phyloP scores from a whole-genome alignment of 1,284 basidiomycete genomes.

The Hypsizygus ulmarius region DNA sequence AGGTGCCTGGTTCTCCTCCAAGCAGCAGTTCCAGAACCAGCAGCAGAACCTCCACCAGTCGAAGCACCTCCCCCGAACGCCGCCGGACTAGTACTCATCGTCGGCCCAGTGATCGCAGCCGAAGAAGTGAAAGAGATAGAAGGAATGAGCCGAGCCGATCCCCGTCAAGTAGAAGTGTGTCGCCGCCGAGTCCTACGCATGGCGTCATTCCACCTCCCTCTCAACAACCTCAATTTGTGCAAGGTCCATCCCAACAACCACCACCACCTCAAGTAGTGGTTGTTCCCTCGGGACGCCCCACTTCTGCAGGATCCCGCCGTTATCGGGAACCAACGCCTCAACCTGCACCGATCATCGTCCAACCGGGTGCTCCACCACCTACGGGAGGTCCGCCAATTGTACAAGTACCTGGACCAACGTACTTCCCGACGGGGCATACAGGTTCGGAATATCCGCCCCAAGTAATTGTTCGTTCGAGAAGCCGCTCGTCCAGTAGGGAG shows the following conservation, averaged over 20 bases:
- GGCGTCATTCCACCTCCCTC: neutral
- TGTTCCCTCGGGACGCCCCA: constrained; percentile 1
- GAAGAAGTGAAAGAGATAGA: neutral
- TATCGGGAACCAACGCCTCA: neutral
- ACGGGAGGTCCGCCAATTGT: neutral
- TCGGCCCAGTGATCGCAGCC: neutral
- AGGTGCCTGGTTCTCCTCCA: constrained; percentile 6
- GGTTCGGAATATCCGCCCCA: neutral
- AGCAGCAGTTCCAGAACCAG: constrained; percentile 14
- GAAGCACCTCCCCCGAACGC: neutral
- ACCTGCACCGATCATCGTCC: constrained; percentile 16
- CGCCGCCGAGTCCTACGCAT: neutral
- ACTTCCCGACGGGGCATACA: neutral
- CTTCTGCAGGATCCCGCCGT: neutral
- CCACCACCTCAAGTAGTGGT: constrained; percentile 12
- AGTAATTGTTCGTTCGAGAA: constrained; percentile 2
- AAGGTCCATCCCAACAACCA: constrained; percentile 5
- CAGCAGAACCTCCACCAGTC: constrained; percentile 7
- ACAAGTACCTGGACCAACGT: neutral
- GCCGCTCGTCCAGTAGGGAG: constrained; percentile 5
- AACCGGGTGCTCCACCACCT: neutral
- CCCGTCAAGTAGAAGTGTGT: neutral
- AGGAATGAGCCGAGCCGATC: neutral
- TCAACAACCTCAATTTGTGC: neutral
- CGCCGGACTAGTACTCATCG: neutral